Evolutionary conservation across 2,329 filamentous ascomycete species (phyloP).

Genomic region (Fusarium paranaense): DNA sequence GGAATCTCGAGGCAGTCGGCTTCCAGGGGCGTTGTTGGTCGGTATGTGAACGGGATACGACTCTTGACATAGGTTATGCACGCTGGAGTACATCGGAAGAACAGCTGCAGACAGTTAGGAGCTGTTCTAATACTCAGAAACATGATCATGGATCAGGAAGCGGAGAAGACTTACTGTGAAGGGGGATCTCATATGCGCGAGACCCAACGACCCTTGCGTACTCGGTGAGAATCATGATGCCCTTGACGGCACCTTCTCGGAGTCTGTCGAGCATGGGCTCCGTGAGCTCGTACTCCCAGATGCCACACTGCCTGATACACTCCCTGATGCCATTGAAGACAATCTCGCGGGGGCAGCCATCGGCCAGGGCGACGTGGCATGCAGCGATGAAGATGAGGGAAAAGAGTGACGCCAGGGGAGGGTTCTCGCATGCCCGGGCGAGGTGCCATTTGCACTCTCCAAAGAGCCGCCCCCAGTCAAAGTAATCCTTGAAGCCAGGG

Average conservation of each 20-base stretch:
- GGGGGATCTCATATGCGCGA: conserved; percentile 30
- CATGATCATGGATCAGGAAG: not conserved
- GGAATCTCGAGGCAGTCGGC: conserved; percentile 21
- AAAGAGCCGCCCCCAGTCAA: conserved; percentile 17
- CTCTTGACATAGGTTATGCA: conserved; percentile 7
- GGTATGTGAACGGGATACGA: conserved; percentile 4
- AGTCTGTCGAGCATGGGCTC: conserved; percentile 14
- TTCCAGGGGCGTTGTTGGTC: conserved; percentile 16
- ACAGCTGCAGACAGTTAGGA: conserved; percentile 15
- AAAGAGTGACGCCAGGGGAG: conserved; percentile 24
- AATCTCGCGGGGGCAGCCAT: conserved; percentile 9
- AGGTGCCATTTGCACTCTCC: conserved; percentile 17
- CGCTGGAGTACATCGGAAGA: conserved; percentile 7
- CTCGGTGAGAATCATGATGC: conserved; percentile 19
- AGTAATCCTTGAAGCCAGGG: not conserved
- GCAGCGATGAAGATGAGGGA: conserved; percentile 23
- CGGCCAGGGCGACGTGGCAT: conserved; percentile 15
- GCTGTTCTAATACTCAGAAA: conserved; percentile 3
- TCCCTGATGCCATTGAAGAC: conserved; percentile 5
- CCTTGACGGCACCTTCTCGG: conserved; percentile 13
- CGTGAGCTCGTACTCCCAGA: conserved; percentile 16
- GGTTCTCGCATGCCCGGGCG: not conserved
- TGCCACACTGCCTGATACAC: conserved; percentile 14
- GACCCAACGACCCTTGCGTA: conserved; percentile 11
- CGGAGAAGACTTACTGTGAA: conserved; percentile 15